A percentile compares a stretch with the other conserved stretches of the same genome.
Conservation (phyloP, 352 stramenopile species). For the Globisporangium orthogonon region DNA sequence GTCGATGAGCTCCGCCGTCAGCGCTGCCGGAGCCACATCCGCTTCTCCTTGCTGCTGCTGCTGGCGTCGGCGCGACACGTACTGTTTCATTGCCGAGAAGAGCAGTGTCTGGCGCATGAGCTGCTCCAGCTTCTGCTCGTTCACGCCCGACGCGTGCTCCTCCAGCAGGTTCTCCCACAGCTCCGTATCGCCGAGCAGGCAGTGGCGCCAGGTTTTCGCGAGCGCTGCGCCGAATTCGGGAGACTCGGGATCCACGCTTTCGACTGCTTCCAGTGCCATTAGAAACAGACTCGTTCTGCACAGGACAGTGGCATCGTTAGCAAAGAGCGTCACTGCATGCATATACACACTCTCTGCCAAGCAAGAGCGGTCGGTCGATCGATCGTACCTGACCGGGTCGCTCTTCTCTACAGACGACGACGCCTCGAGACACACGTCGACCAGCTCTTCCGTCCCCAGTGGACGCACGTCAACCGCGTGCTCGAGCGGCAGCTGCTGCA, state of each 20-base stretch:
- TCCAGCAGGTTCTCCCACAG: conserved; percentile 49
- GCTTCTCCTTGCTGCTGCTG: conserved; percentile 2
- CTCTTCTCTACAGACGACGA: conserved; percentile 30
- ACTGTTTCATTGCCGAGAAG: conserved; percentile 53
- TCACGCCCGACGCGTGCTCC: conserved; percentile 45
- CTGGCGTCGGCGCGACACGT: conserved; percentile 20
- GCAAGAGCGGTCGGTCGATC: conserved; percentile 14
- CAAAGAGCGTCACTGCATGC: neutral
- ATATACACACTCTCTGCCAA: neutral
- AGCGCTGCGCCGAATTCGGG: conserved; percentile 44
- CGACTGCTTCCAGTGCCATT: conserved; percentile 60
- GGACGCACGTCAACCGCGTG: conserved; percentile 29
- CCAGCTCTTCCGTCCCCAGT: conserved; percentile 33
- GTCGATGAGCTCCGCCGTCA: conserved; percentile 64
- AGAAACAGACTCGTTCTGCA: conserved; percentile 61
- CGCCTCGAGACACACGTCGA: conserved; percentile 43
- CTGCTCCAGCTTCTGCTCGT: conserved; percentile 54
- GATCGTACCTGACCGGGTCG: conserved; percentile 44
- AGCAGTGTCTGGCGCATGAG: conserved; percentile 71
- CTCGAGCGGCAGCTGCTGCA: conserved; percentile 49
- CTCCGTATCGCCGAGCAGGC: conserved; percentile 42
- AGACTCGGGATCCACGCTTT: conserved; percentile 33
- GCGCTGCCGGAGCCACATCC: conserved; percentile 13
- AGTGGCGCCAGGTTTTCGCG: conserved; percentile 46
- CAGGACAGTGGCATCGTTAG: conserved; percentile 1